These are phyloP conservation scores for Penicillium canariense DNA, from an alignment of 495 filamentous ascomycete species.

Conservation along the genomic window DNA sequence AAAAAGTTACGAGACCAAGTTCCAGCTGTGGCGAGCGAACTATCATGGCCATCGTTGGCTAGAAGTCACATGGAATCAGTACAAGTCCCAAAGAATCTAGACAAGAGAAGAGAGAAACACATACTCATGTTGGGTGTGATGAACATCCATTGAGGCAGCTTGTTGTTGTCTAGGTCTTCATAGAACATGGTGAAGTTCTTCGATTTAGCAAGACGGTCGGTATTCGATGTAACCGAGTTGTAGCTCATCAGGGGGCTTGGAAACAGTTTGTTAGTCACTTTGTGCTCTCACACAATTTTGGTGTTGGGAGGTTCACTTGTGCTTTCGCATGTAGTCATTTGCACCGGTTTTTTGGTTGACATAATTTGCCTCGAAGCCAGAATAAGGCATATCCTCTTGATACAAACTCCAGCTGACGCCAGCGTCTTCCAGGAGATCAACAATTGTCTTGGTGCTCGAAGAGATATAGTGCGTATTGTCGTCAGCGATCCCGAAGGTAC, in stretches of 20 bases:
- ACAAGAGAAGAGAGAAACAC: not conserved
- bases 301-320: slow-evolving; percentile 5
- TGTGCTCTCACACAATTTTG: not conserved
- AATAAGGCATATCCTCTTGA: slow-evolving; percentile 12
- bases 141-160: slow-evolving; percentile 14
- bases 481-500: slow-evolving; percentile 4
- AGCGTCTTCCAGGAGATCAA: slow-evolving; percentile 8
- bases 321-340: slow-evolving; percentile 13
- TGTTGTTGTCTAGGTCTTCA: slow-evolving; percentile 11
- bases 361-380: slow-evolving; percentile 11
- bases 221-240: slow-evolving; percentile 7
- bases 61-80: not conserved
- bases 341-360: slow-evolving; percentile 8
- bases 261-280: not conserved
- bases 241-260: slow-evolving; percentile 10
- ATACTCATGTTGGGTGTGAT: slow-evolving; percentile 10
- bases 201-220: slow-evolving; percentile 5
- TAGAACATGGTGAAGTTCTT: slow-evolving; percentile 15
- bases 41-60: slow-evolving; percentile 15
- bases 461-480: slow-evolving; percentile 7
- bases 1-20: slow-evolving; percentile 10
- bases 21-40: slow-evolving; percentile 6
- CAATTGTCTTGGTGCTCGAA: slow-evolving; percentile 8
- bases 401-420: slow-evolving; percentile 13
- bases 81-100: not conserved